Percentiles rank a stretch among this genome's conserved stretches.
Evolutionary conservation across 768 basidiomycete genomes (phyloP).

Genomic region (Pholiota conissans): DNA sequence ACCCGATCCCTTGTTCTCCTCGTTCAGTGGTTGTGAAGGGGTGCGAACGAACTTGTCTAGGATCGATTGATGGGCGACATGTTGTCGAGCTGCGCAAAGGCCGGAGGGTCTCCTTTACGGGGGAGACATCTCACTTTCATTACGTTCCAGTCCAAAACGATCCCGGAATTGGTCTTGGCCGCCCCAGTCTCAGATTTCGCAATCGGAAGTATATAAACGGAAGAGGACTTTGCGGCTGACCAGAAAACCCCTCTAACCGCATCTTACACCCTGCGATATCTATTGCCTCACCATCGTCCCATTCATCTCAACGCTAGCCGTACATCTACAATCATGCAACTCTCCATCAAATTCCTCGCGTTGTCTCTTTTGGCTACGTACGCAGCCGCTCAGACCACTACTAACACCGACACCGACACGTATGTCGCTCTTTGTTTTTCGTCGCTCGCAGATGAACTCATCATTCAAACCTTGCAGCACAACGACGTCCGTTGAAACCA

Average conservation of each 20-base stretch:
- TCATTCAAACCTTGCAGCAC: neutral
- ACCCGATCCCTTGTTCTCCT: too few relatives aligned
- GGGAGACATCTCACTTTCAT: neutral
- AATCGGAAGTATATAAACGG: neutral
- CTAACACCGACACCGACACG: neutral
- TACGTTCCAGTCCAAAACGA: neutral
- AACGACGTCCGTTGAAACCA: too few relatives aligned
- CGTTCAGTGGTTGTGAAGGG: too few relatives aligned
- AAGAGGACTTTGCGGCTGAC: neutral
- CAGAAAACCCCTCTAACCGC: neutral
- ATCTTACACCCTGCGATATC: too few relatives aligned
- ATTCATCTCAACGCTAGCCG: neutral
- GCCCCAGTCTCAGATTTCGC: neutral
- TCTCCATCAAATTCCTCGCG: neutral
- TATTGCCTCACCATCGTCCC: too few relatives aligned
- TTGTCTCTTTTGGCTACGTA: neutral
- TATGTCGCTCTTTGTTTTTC: neutral
- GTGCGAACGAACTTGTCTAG: too few relatives aligned
- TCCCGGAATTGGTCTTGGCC: neutral
- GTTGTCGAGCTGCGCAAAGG: neutral
- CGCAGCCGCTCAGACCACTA: slow-evolving; percentile 1
- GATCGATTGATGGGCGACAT: neutral
- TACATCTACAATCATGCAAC: neutral
- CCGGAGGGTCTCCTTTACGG: neutral
- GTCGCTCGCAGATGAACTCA: neutral